Evolutionary conservation across 345 rosid species (phyloP).

Genomic region (Citrus trifoliata): DNA sequence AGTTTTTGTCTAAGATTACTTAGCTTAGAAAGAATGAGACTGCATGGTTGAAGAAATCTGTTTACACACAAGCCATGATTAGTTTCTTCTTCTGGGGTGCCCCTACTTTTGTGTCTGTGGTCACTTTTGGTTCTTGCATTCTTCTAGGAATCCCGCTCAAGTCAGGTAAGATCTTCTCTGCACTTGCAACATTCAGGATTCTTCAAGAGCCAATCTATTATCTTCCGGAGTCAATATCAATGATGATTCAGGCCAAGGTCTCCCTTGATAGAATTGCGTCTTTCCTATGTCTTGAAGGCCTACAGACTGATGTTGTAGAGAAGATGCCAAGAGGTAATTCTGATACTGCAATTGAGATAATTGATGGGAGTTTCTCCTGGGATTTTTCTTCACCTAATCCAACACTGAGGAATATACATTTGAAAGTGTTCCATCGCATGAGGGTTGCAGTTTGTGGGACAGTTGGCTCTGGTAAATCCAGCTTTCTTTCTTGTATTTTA

Average conservation of each 20-base stretch:
- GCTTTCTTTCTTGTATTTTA: constrained; percentile 60
- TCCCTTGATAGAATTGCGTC: constrained; percentile 68
- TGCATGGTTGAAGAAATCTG: constrained; percentile 56
- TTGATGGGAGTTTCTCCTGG: constrained; percentile 59
- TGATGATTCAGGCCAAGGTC: constrained; percentile 61
- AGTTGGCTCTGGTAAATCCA: constrained; percentile 81
- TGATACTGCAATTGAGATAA: constrained; percentile 41
- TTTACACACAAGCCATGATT: constrained; percentile 42
- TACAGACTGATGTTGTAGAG: constrained; percentile 48
- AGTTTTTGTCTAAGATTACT: constrained; percentile 59
- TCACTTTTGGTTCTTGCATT: constrained; percentile 58
- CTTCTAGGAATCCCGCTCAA: constrained; percentile 55
- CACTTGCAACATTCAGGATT: constrained; percentile 65
- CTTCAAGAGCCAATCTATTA: constrained; percentile 56
- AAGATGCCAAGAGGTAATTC: constrained; percentile 41
- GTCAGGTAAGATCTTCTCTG: constrained; percentile 70
- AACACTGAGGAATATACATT: constrained; percentile 47
- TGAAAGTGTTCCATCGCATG: constrained; percentile 54
- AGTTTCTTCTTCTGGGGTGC: constrained; percentile 62
- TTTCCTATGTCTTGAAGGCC: constrained; percentile 51
- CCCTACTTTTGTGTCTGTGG: constrained; percentile 59
- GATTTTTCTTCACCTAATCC: constrained; percentile 37
- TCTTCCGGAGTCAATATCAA: constrained; percentile 62
- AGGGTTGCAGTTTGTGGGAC: constrained; percentile 75
- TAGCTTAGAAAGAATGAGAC: constrained; percentile 34